Evolutionary conservation across 352 stramenopile species (phyloP).

Genomic region (Phytopythium kandeliae): DNA sequence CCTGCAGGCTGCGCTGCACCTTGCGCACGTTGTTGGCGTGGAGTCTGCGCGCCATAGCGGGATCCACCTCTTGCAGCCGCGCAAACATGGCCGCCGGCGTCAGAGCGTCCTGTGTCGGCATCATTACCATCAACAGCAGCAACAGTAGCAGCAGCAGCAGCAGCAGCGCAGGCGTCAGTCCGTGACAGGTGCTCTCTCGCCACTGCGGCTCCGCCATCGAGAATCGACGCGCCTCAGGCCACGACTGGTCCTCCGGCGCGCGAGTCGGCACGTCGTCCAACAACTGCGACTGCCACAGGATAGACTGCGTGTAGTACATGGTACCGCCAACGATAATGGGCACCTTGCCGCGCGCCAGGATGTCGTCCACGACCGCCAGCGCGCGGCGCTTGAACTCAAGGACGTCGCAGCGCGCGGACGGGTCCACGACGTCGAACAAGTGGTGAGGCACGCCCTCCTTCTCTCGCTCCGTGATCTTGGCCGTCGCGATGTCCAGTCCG

Average conservation of each 20-base stretch:
- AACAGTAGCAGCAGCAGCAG: no score
- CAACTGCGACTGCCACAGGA: slow-evolving; percentile 86
- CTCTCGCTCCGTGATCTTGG: slow-evolving; percentile 83
- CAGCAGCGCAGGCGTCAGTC: no score
- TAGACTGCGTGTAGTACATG: slow-evolving; percentile 91
- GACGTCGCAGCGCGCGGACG: slow-evolving; percentile 69
- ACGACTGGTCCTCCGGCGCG: not conserved
- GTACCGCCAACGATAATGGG: slow-evolving; percentile 90
- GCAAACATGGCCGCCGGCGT: slow-evolving; percentile 57
- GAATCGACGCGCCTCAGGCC: not conserved
- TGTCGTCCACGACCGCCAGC: slow-evolving; percentile 74
- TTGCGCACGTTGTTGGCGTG: slow-evolving; percentile 87
- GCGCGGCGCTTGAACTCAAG: slow-evolving; percentile 78
- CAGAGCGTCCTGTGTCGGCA: slow-evolving; percentile 21
- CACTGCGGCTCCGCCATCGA: no score
- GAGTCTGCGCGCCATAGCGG: slow-evolving; percentile 71
- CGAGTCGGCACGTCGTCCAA: slow-evolving; percentile 65
- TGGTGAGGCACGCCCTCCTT: slow-evolving; percentile 88
- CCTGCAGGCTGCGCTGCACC: slow-evolving; percentile 79
- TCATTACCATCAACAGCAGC: no score
- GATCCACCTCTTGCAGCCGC: slow-evolving; percentile 64
- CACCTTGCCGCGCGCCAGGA: slow-evolving; percentile 80
- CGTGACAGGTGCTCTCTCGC: no score
- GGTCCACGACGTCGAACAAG: slow-evolving; percentile 83
- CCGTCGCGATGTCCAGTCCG: slow-evolving; percentile 85